Evolutionary conservation across 208 protist species (phyloP), one percentile per base, ranked within the genome.

Genomic region (Sergeia podlipaevii): DNA sequence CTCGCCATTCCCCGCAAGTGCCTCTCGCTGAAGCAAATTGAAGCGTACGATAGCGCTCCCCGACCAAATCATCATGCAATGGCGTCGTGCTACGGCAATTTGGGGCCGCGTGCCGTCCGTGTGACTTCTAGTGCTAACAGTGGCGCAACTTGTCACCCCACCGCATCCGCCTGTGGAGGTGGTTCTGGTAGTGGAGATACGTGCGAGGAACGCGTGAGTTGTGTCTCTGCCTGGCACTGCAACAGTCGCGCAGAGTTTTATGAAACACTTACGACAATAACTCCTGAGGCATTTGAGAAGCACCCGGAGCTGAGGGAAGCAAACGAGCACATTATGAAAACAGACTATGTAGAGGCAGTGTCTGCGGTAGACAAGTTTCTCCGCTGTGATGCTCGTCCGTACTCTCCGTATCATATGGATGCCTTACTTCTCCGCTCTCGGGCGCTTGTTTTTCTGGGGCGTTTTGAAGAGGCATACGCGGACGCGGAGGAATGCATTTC

Each of bases 1-100:
- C 51, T 93, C 17, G 76, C 70, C 24, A 46, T 93, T 23, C 82
- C 86, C 0, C 80, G 79, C 21, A 50, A 65, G 1, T 90, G 82
- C 38, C 55, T 93, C 4, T 93, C 82, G 17, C 42, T 77, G 32
- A 51, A 52, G 15, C 54, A 41, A 4, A 78, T 93, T 21, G 71
- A 83, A 36, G 32, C 79, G 6, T 93, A 93, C 58, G 68, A 80
- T 10, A 60, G 61, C 43, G 44, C 51, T 5, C 45, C 55, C 20
- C 53, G 60, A 15, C 32, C 37, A 2, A 70, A 71, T 33, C 60
- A 62, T 30, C 48, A 60, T 27, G 51, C 68, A 0, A 23, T 74
- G n/a, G 21, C 42, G 30, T 77, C 71, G 1, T 72, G 51, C 32
- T 83, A 79, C 38, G 70, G 72, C 8, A 78, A 80, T 52, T 48